Percentiles rank a stretch among this genome's conserved stretches.
These are phyloP conservation scores for Stereum hirsutum DNA, from an alignment of 1,284 basidiomycete species.

Conservation along the genomic window DNA sequence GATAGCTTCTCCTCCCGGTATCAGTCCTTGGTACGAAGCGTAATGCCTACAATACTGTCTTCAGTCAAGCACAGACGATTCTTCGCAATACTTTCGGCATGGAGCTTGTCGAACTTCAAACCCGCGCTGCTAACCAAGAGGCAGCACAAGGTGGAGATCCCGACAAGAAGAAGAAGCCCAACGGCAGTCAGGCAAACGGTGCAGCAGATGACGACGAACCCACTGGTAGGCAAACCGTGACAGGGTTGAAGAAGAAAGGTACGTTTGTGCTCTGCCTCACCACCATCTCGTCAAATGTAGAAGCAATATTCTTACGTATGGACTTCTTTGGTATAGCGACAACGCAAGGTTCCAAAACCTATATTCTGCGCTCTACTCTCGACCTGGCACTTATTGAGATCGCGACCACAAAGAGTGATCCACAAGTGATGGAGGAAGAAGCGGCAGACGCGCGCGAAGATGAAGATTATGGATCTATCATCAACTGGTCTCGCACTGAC, in stretches of 20 bases:
- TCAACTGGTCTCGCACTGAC: slow-evolving; percentile 60
- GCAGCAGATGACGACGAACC: slow-evolving; percentile 30
- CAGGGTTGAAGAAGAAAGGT: slow-evolving; percentile 50
- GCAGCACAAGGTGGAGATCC: slow-evolving; percentile 22
- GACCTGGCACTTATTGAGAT: slow-evolving; percentile 46
- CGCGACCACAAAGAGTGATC: slow-evolving; percentile 45
- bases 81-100: slow-evolving; percentile 58
- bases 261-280: slow-evolving; percentile 4
- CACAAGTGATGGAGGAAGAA: slow-evolving; percentile 49
- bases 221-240: slow-evolving; percentile 35
- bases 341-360: slow-evolving; percentile 55
- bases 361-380: slow-evolving; percentile 63
- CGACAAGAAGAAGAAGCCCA: slow-evolving; percentile 17
- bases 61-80: slow-evolving; percentile 47
- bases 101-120: slow-evolving; percentile 67
- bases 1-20: not conserved
- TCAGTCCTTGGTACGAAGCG: slow-evolving; percentile 46
- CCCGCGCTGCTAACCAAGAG: slow-evolving; percentile 32
- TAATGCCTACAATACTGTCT: slow-evolving; percentile 48
- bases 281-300: not conserved
- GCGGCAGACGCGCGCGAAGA: slow-evolving; percentile 29
- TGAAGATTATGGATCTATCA: slow-evolving; percentile 46
- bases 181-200: slow-evolving; percentile 3
- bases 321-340: too few species aligned
- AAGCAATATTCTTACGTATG: too few species aligned